A percentile compares a stretch with the other conserved stretches of the same genome.
Evolutionary conservation across 1,284 basidiomycete genomes (phyloP).

Genomic region (Phylloporus sp.): DNA sequence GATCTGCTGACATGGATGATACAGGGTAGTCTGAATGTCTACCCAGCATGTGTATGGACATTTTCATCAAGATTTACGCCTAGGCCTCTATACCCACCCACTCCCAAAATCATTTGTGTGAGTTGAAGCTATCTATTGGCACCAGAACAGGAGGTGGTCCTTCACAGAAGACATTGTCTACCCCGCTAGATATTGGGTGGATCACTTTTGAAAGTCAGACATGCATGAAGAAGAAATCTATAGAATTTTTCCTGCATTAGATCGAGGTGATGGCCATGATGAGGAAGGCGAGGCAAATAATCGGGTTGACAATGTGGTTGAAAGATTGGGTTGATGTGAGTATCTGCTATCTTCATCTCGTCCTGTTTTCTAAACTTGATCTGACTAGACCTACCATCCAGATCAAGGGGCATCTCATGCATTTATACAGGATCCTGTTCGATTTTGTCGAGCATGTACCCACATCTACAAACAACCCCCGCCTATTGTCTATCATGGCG

Average conservation of each 20-base stretch:
- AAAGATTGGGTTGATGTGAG: conserved; percentile 35
- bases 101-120: conserved; percentile 35
- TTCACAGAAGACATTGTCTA: conserved; percentile 33
- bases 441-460: conserved; percentile 37
- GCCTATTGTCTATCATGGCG: conserved; percentile 38
- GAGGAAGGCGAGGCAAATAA: conserved; percentile 38
- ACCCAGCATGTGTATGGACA: conserved; percentile 34
- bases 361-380: conserved; percentile 6
- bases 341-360: background rate
- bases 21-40: conserved; percentile 30
- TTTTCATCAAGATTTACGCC: conserved; percentile 29
- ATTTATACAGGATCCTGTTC: conserved; percentile 31
- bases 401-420: conserved; percentile 20
- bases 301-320: conserved; percentile 28
- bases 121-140: conserved; percentile 26
- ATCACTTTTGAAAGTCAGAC: conserved; percentile 31
- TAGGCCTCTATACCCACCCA: conserved; percentile 28
- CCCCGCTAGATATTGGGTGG: conserved; percentile 31
- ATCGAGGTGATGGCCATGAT: conserved; percentile 37
- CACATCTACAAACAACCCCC: conserved; percentile 39
- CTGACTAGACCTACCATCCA: conserved; percentile 16
- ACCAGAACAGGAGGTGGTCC: conserved; percentile 15
- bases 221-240: conserved; percentile 16
- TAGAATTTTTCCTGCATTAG: conserved; percentile 36
- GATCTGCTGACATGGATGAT: conserved; percentile 36